Evolutionary conservation across 2,329 filamentous ascomycete species (phyloP), one percentile per base, ranked within the genome.

Genomic region (Penicillium sp.): DNA sequence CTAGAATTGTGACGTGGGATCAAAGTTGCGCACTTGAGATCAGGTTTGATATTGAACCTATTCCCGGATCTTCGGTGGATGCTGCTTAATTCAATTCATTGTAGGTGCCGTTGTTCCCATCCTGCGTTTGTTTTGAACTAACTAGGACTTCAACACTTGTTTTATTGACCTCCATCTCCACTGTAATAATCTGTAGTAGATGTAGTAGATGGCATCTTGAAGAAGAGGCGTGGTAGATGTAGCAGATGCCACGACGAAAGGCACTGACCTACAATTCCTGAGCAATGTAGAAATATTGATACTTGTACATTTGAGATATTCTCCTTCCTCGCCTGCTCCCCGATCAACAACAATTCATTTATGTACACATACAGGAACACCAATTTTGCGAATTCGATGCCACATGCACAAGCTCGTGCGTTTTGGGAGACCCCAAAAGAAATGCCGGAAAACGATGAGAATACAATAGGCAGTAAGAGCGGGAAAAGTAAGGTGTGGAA

Each of bases 291-390:
- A 42, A 13, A 40, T 45, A 42, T 9, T 29, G 32, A 54, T 59
- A 53, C 14, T 49, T 49, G 29, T 63, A 63, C 62, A 64, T 49
- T 54, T 55, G 35, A 50, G 18, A 24, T 45, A 53, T 42, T 31
- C 14, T 37, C 57, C 45, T 35, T 53, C 54, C 43, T 43, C 35
- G 14, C 35, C 20, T 40, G 34, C 38, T 56, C 42, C 46, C 44
- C 50, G 46, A 57, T 47, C 55, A 39, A 55, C 48, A 40, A 42
- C 16, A 50, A 40, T 46, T 39, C 39, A 53, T 50, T 45, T 58
- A 63, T 60, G 52, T 63, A 63, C 57, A 61, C 50, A 51, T 55
- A 61, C 46, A 60, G 39, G 31, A 56, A 35, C 44, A 35, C 44
- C 43, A 46, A 22, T 16, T 38, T 11, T 22, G 31, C 42, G 42